Percentiles rank a stretch among this genome's conserved stretches.
These are phyloP conservation scores for Nakazawaea ishiwadae DNA, from an alignment of 805 yeast genomes.

Conservation along the genomic window DNA sequence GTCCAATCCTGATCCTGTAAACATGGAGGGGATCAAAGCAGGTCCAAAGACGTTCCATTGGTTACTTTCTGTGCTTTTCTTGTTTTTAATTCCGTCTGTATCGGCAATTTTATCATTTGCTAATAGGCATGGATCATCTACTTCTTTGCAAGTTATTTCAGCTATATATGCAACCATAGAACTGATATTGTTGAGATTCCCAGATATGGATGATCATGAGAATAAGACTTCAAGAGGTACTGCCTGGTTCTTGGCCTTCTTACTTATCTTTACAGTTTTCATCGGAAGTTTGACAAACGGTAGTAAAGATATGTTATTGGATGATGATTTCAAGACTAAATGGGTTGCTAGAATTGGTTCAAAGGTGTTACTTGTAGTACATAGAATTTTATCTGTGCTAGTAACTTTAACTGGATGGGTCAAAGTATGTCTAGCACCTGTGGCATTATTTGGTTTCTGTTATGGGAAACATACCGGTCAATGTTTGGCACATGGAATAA, in stretches of 20 bases:
- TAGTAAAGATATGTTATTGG: conserved; percentile 34
- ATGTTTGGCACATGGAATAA: conserved; percentile 94
- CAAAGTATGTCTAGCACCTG: conserved; percentile 73
- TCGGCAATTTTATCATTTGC: conserved; percentile 54
- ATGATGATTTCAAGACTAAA: conserved; percentile 24
- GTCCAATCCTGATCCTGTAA: conserved; percentile 6
- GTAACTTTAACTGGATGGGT: conserved; percentile 68
- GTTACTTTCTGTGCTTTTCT: conserved; percentile 42
- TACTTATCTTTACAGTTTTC: conserved; percentile 43
- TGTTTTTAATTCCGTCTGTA: conserved; percentile 53
- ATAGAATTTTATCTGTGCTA: conserved; percentile 44
- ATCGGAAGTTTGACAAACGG: conserved; percentile 55
- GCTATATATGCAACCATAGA: conserved; percentile 53
- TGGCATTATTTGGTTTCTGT: conserved; percentile 85
- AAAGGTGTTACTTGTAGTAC: conserved; percentile 26
- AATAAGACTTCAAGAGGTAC: conserved; percentile 65
- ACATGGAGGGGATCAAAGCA: conserved; percentile 26
- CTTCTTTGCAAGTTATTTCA: conserved; percentile 40
- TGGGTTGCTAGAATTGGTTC: conserved; percentile 34
- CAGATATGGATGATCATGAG: conserved; percentile 63
- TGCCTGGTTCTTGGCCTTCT: conserved; percentile 53
- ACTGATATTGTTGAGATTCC: conserved; percentile 51
- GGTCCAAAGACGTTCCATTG: conserved; percentile 61
- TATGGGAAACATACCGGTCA: conserved; percentile 83
- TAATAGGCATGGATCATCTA: conserved; percentile 37